Evolutionary conservation across 805 yeast species (phyloP), one percentile per base, ranked within the genome.

Genomic region (Yarrowia porcina): DNA sequence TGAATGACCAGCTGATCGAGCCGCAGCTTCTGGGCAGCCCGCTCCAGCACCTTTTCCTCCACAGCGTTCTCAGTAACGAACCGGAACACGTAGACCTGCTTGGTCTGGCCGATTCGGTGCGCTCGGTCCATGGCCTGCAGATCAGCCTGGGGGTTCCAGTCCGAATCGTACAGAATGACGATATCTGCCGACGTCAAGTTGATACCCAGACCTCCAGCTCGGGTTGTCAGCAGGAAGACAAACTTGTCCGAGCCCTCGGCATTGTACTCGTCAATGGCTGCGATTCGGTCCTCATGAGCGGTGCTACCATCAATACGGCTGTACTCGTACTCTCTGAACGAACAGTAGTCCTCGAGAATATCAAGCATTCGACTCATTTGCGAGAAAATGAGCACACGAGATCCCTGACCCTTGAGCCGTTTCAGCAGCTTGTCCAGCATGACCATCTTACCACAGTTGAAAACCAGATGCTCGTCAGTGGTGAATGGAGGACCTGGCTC

Each of bases 101-200:
- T 93, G 73, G 89, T 93, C 74, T 92, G 98, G 18, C 98, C 98
- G 72, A 92, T 92, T 79, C 98, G 85, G 72, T 92, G 98, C 0
- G 97, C 98, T 72, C 98, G 83, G 74, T 93, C 98, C 98, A 92
- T 92, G 0, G 97, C 97, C 76, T 92, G 98, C 69, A 92, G 79
- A 79, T 92, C 98, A 0, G 97, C 97, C 72, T 92, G 98, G 1
- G 98, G 98, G 71, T 92, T 92, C 98, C 98, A 92, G 76, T 92
- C 98, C 0, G 96, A 88, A 74, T 92, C 98, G 72, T 84, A 93
- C 27, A 92, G 74, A 3, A 92, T 83, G 56, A 92, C 98, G 44
- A 89, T 85, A 72, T 92, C 97, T 2, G 98, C 98, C 9, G 90
- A 83, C 0, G 96, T 93, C 71, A 92, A 80, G 71, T 93, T 92